phyloP scores from a whole-genome alignment of 495 filamentous ascomycete species.

The Umbilicaria muhlenbergii region DNA sequence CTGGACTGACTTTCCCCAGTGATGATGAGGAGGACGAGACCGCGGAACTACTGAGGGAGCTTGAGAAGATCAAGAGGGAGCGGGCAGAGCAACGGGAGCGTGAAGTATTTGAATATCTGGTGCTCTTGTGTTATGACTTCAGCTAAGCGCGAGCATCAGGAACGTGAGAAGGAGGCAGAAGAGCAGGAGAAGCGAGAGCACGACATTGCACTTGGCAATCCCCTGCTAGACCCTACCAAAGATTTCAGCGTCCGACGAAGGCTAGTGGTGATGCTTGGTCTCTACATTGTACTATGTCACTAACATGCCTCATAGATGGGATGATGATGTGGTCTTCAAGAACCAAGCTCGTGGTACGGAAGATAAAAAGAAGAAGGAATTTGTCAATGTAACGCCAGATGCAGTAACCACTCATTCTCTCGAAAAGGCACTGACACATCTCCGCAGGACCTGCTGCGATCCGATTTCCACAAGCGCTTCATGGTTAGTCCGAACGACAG shows the following conservation, averaged over 20 bases:
- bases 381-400: slow-evolving; percentile 62
- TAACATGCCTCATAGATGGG: slow-evolving; percentile 53
- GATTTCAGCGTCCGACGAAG: slow-evolving; percentile 60
- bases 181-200: slow-evolving; percentile 73
- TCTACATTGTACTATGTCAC: slow-evolving; percentile 1
- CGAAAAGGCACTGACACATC: slow-evolving; percentile 10
- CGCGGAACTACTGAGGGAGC: slow-evolving; percentile 74
- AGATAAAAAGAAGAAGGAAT: slow-evolving; percentile 82
- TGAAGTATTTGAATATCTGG: slow-evolving; percentile 35
- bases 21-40: slow-evolving; percentile 81
- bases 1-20: slow-evolving; percentile 6
- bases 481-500: slow-evolving; percentile 48
- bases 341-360: slow-evolving; percentile 95
- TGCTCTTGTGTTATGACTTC: background rate
- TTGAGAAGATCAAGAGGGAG: slow-evolving; percentile 90
- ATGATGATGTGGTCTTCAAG: slow-evolving; percentile 99
- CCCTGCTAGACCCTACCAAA: slow-evolving; percentile 58
- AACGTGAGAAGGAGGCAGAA: slow-evolving; percentile 54
- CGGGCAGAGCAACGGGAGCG: slow-evolving; percentile 69
- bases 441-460: slow-evolving; percentile 67
- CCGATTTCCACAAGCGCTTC: slow-evolving; percentile 94
- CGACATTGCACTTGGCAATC: slow-evolving; percentile 87
- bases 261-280: slow-evolving; percentile 10
- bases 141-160: slow-evolving; percentile 22
- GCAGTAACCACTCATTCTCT: background rate